Evolutionary conservation across 2,329 filamentous ascomycete genomes (phyloP).

Genomic region (Juglanconis sp.): DNA sequence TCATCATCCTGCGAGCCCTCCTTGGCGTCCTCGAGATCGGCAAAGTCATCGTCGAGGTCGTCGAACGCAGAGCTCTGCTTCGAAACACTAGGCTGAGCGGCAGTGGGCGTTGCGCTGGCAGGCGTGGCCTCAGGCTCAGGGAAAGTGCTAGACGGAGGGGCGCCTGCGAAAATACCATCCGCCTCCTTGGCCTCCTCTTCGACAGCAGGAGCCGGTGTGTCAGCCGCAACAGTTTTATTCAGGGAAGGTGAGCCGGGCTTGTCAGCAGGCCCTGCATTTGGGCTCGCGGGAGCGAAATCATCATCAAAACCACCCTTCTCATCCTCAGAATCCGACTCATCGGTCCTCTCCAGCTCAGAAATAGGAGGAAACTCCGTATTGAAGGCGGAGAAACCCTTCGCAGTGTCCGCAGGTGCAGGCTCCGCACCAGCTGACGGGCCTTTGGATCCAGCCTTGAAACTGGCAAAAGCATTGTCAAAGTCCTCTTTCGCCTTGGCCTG

Average conservation of each 20-base stretch:
- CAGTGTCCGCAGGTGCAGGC: slow-evolving; percentile 36
- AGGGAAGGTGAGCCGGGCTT: slow-evolving; percentile 26
- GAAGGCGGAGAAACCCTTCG: slow-evolving; percentile 50
- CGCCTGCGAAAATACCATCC: slow-evolving; percentile 41
- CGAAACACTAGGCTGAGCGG: slow-evolving; percentile 19
- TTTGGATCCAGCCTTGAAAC: slow-evolving; percentile 57
- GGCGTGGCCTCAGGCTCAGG: slow-evolving; percentile 23
- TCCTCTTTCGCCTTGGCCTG: slow-evolving; percentile 69
- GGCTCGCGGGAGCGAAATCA: slow-evolving; percentile 72
- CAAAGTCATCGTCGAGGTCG: slow-evolving; percentile 77
- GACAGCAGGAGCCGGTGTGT: slow-evolving; percentile 14
- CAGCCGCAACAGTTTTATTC: slow-evolving; percentile 28
- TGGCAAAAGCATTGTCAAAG: slow-evolving; percentile 81
- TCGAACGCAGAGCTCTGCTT: slow-evolving; percentile 60
- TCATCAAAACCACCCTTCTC: slow-evolving; percentile 88
- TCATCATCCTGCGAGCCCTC: slow-evolving; percentile 78
- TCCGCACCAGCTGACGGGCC: slow-evolving; percentile 18
- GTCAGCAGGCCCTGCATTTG: slow-evolving; percentile 32
- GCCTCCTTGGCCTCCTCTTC: slow-evolving; percentile 19
- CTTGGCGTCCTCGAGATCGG: slow-evolving; percentile 79
- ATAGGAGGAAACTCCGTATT: slow-evolving; percentile 89
- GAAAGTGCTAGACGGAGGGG: slow-evolving; percentile 22
- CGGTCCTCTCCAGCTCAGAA: slow-evolving; percentile 75
- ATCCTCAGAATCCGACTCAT: slow-evolving; percentile 78
- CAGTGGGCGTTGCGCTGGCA: slow-evolving; percentile 33